Percentiles rank a stretch among this genome's conserved stretches.
phyloP scores from a whole-genome alignment of 2,329 filamentous ascomycete genomes.

The Xylaria sp. region DNA sequence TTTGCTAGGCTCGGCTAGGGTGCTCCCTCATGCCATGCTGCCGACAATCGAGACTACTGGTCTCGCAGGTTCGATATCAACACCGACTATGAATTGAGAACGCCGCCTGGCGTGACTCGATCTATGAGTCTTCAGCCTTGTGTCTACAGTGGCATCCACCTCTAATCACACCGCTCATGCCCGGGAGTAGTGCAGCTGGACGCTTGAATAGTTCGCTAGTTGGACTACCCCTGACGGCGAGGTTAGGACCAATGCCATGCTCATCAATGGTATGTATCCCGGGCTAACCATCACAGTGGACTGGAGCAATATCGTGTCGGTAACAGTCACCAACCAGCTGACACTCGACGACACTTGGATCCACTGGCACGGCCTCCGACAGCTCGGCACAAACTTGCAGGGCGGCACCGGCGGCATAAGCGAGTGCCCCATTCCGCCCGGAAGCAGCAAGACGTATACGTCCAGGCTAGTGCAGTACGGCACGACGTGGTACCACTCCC shows the following conservation, averaged over 20 bases:
- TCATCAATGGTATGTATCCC: constrained; percentile 3
- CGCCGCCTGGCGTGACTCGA: constrained; percentile 14
- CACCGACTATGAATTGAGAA: constrained; percentile 18
- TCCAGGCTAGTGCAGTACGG: background rate
- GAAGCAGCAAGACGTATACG: background rate
- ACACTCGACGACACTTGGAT: background rate
- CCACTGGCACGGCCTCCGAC: constrained; percentile 1
- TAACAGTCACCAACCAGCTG: background rate
- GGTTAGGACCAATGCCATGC: background rate
- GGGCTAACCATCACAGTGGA: background rate
- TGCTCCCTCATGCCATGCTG: constrained; percentile 11
- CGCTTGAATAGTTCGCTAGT: constrained; percentile 6
- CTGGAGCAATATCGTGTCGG: background rate
- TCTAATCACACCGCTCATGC: background rate
- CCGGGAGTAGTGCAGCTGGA: constrained; percentile 6
- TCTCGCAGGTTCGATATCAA: constrained; percentile 14
- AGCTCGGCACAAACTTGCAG: background rate
- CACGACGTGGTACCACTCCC: background rate
- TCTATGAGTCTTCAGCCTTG: background rate
- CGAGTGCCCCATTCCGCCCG: background rate
- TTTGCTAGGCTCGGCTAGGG: constrained; percentile 9
- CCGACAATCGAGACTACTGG: constrained; percentile 12
- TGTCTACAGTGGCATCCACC: background rate
- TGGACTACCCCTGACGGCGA: background rate
- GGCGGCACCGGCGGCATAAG: background rate